These are phyloP conservation scores for Lactarius indigo DNA, from an alignment of 768 basidiomycete species.

Conservation along the genomic window DNA sequence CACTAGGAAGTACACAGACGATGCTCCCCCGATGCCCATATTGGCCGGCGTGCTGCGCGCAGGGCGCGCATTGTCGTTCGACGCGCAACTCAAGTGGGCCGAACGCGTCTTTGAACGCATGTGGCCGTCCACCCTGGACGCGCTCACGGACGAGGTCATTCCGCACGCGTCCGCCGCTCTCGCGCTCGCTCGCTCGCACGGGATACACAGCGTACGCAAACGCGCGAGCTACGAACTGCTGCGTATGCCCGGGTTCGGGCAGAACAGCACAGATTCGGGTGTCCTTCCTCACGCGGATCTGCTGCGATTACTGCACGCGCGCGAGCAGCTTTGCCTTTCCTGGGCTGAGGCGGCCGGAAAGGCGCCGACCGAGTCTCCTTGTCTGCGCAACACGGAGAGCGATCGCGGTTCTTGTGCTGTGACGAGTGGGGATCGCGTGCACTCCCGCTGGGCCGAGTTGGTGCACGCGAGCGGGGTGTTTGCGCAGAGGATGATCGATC, in stretches of 20 bases:
- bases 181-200: constrained; percentile 32
- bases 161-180: constrained; percentile 34
- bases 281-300: constrained; percentile 25
- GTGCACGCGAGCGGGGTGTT: constrained; percentile 29
- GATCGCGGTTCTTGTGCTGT: constrained; percentile 12
- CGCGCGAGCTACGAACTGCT: constrained; percentile 42
- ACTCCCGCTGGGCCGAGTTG: constrained; percentile 24
- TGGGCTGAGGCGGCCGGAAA: constrained; percentile 27
- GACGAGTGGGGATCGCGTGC: constrained; percentile 16
- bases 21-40: constrained; percentile 30
- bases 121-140: constrained; percentile 32
- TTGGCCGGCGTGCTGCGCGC: constrained; percentile 37
- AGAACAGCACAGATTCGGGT: constrained; percentile 15
- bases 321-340: constrained; percentile 26
- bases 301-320: constrained; percentile 26
- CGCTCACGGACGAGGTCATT: constrained; percentile 22
- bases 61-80: constrained; percentile 35
- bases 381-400: constrained; percentile 10
- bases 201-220: constrained; percentile 32
- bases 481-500: constrained; percentile 34
- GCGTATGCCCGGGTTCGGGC: constrained; percentile 32
- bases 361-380: constrained; percentile 24
- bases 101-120: constrained; percentile 31
- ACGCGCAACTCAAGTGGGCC: constrained; percentile 31
- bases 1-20: constrained; percentile 30